These are phyloP conservation scores for Trichoderma atrobrunneum DNA, from an alignment of 2,329 filamentous ascomycete genomes.

Conservation along the genomic window DNA sequence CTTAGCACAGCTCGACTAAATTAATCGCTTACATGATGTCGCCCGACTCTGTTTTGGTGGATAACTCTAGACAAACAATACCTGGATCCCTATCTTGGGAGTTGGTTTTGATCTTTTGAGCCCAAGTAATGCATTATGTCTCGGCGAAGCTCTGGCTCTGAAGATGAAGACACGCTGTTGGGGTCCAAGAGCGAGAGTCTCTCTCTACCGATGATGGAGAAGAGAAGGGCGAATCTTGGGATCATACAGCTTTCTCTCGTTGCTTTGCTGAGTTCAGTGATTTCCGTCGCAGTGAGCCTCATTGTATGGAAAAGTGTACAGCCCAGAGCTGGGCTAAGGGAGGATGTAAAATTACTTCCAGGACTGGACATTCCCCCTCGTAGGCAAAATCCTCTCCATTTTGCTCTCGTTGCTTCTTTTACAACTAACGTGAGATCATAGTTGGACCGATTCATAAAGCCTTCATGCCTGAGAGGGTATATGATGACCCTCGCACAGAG, in stretches of 20 bases:
- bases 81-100: neutral
- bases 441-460: conserved; percentile 12
- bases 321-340: neutral
- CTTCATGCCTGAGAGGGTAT: conserved; percentile 11
- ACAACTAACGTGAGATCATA: neutral
- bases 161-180: conserved; percentile 9
- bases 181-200: neutral
- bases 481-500: conserved; percentile 11
- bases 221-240: neutral
- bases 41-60: neutral
- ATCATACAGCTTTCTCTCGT: neutral
- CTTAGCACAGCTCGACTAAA: neutral
- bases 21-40: neutral
- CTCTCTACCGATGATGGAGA: neutral
- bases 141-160: conserved; percentile 7
- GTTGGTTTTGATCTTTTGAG: neutral
- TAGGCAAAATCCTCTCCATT: neutral
- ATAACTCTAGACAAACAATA: neutral
- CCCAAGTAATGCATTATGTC: conserved; percentile 1
- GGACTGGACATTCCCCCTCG: conserved; percentile 6
- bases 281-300: conserved; percentile 3
- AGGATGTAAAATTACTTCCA: neutral
- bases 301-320: neutral
- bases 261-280: neutral
- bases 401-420: neutral